Base-by-base conservation (phyloP, 495 filamentous ascomycete species). In the Penicillium bialowiezense region DNA sequence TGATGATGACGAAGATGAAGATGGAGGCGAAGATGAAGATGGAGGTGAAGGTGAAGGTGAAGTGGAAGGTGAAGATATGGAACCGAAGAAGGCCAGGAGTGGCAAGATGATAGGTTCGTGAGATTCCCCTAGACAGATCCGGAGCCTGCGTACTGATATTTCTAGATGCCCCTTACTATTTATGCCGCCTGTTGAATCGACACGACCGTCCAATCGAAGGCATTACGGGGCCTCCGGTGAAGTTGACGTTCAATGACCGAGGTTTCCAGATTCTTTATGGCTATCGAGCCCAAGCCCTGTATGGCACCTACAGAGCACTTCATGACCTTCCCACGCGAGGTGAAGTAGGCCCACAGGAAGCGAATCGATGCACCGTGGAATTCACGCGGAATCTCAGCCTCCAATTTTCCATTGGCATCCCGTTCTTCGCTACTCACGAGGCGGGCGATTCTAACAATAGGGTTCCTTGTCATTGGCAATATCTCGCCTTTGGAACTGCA, bases 401-500 rank as follows among this genome's bases (percentile, higher is more conserved):
- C 18, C 52, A 52, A 12, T 76, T 74, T 45, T 64, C 68, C 3
- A 72, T 76, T 19, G 69, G 44, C 2, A 64, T 74, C 15, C 72
- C 72, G 0, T 76, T 76, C 48, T 74, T 63, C 51, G 62, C 53
- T 21, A 69, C 64, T 9, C 72, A 75, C 47, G 40, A 63, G 3
- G 48, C 52, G 2, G 44, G 41, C 1, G 39, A 33, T 19, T 12
- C 7, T 31, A 18, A 24, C 13, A 14, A 26, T 18, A 38, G 50
- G 31, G 23, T 10, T 23, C 47, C 43, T 12, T 76, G 72, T 46
- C 64, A 65, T 29, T 73, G 68, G 67, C 62, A 63, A 50, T 74
- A 76, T 29, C 67, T 76, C 15, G 49, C 71, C 12, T 52, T 74
- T 10, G 72, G 68, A 17, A 67, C 72, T 18, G 71, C 67, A 1